A percentile compares a stretch with the other conserved stretches of the same genome.
These are phyloP conservation scores for Pulveroboletus frians DNA, from an alignment of 768 basidiomycete species.

Conservation along the genomic window DNA sequence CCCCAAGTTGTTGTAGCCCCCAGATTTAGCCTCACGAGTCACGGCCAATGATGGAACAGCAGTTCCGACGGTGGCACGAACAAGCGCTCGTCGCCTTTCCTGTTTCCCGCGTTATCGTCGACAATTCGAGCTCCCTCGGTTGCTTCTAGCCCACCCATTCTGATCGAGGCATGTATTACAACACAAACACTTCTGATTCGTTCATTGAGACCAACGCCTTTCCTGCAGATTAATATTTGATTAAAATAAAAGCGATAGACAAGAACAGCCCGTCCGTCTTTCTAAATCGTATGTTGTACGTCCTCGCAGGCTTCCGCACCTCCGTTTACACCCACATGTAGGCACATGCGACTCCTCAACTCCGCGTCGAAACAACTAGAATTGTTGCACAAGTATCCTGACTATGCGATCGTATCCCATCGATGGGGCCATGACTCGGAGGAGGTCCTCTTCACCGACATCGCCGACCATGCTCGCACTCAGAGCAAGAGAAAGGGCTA, in stretches of 20 bases:
- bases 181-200: background rate
- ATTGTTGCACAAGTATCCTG: background rate
- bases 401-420: slow-evolving; percentile 28
- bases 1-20: background rate
- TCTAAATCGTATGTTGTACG: slow-evolving; percentile 3
- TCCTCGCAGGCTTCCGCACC: background rate
- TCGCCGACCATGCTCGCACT: slow-evolving; percentile 10
- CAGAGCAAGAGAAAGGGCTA: slow-evolving; percentile 17
- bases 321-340: background rate
- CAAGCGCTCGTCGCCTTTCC: slow-evolving; percentile 2
- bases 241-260: background rate
- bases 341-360: slow-evolving; percentile 23
- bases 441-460: slow-evolving; percentile 24
- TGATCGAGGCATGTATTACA: background rate
- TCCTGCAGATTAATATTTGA: background rate
- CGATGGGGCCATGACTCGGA: slow-evolving; percentile 21
- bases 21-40: background rate
- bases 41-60: background rate
- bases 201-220: too few species aligned
- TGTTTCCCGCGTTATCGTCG: background rate
- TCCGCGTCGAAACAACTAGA: slow-evolving; percentile 14
- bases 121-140: background rate
- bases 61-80: background rate
- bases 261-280: background rate
- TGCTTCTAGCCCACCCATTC: background rate